These are phyloP conservation scores for Simplicillium aogashimaense DNA, from an alignment of 2,329 filamentous ascomycete species.

Conservation along the genomic window DNA sequence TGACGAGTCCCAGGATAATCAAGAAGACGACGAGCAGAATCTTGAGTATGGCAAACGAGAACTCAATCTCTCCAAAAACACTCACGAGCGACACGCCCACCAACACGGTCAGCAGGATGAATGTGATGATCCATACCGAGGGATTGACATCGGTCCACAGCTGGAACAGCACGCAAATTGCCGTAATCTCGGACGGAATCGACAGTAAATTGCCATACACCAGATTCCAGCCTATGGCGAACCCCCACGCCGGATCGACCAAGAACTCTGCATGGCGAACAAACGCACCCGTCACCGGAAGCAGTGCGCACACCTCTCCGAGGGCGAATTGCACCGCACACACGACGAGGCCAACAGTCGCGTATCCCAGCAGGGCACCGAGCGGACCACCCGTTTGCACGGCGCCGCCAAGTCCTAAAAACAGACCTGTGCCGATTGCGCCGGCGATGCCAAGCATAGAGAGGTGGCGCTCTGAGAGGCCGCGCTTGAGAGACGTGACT, in stretches of 20 bases:
- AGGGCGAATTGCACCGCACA: slow-evolving; percentile 49
- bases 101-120: slow-evolving; percentile 41
- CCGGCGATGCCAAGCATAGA: slow-evolving; percentile 55
- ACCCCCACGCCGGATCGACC: slow-evolving; percentile 50
- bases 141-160: slow-evolving; percentile 52
- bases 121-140: slow-evolving; percentile 37
- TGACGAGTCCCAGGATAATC: slow-evolving; percentile 50
- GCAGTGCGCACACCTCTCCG: slow-evolving; percentile 49
- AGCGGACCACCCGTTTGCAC: slow-evolving; percentile 39
- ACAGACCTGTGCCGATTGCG: slow-evolving; percentile 51
- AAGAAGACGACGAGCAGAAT: slow-evolving; percentile 52
- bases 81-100: slow-evolving; percentile 49
- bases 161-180: slow-evolving; percentile 51
- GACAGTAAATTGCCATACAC: slow-evolving; percentile 45
- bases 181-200: slow-evolving; percentile 51
- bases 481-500: slow-evolving; percentile 35
- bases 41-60: slow-evolving; percentile 41
- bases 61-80: slow-evolving; percentile 50
- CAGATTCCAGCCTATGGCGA: slow-evolving; percentile 43
- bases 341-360: slow-evolving; percentile 45
- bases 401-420: slow-evolving; percentile 46
- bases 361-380: slow-evolving; percentile 40
- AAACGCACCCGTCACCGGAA: slow-evolving; percentile 54
- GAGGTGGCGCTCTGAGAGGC: slow-evolving; percentile 39
- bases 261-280: slow-evolving; percentile 51